Evolutionary conservation across 148 eudicot species (phyloP), one percentile per base, ranked within the genome.

Genomic region (Cornus controversa): DNA sequence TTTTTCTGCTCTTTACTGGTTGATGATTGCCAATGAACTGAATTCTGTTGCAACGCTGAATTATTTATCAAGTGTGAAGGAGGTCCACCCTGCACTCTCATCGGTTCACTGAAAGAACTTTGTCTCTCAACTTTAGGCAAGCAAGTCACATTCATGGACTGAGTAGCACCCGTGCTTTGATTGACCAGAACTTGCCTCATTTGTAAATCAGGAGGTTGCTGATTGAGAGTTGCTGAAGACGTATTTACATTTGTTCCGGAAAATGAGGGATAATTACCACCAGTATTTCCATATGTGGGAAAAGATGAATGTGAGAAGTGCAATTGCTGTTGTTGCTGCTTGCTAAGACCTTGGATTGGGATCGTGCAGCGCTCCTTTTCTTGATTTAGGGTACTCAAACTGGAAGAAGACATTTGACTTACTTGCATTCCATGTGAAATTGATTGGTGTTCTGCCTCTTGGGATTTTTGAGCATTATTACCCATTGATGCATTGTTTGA

Each of bases 311-410:
- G 93, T 31, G 97, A 70, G 78, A 90, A 91, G 76, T 90, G 94
- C 84, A 89, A 53, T 78, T 91, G 90, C 63, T 91, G 97, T 67
- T 89, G 91, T 73, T 90, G 97, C 85, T 86, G 89, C 80, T 90
- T 93, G 67, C 80, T 79, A 82, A 91, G 91, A 26, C 96, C 97
- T 78, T 87, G 95, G 6, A 84, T 60, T 63, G 91, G 80, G 66
- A 77, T 79, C 18, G 84, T 63, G 79, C 73, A 80, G 57, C 80
- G 87, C 70, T 84, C 89, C 71, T 79, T 70, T 29, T 84, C 87
- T 28, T 82, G 87, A 70, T 69, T 78, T 31, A 77, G 26, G 75
- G 75, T 70, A 75, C 75, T 74, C 63, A 78, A 72, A 65, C 66
- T 70, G 74, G 82, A 72, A 62, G 79, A 53, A 73, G 91, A 18